Conservation (phyloP, 805 yeast species). For the Wickerhamiella sorbophila region DNA sequence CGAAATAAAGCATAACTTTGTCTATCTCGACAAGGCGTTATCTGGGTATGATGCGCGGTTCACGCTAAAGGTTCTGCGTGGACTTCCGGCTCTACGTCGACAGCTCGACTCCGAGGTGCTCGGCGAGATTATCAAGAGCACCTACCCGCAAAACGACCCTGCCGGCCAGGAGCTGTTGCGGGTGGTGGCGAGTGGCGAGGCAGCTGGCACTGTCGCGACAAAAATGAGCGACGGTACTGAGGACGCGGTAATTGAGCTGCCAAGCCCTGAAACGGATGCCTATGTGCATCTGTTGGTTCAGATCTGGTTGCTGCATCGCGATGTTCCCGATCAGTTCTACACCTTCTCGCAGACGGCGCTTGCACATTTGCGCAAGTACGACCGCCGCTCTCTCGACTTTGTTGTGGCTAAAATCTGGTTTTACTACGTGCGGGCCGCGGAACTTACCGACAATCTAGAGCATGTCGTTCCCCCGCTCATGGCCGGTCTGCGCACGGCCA, state of each 20-base stretch:
- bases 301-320: constrained; percentile 54
- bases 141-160: constrained; percentile 40
- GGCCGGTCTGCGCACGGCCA: constrained; percentile 68
- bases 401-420: constrained; percentile 89
- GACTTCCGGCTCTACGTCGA: constrained; percentile 60
- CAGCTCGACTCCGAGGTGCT: constrained; percentile 42
- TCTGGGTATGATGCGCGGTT: constrained; percentile 71
- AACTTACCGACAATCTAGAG: constrained; percentile 36
- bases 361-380: constrained; percentile 37
- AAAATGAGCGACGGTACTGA: constrained; percentile 1
- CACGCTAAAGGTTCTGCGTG: constrained; percentile 73
- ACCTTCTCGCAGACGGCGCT: constrained; percentile 26
- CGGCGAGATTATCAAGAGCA: constrained; percentile 35
- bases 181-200: constrained; percentile 21
- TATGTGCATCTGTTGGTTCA: constrained; percentile 69
- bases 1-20: constrained; percentile 29
- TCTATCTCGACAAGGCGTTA: constrained; percentile 46
- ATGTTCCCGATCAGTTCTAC: constrained; percentile 33
- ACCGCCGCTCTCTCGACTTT: constrained; percentile 72
- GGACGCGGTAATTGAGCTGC: background rate
- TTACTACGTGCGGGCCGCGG: constrained; percentile 67
- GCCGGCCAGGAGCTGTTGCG: constrained; percentile 30
- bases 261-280: constrained; percentile 59
- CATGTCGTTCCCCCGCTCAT: constrained; percentile 58
- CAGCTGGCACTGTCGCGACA: constrained; percentile 18